Evolutionary conservation across 371 early-diverging fungal genomes (phyloP).

Genomic region (Capniomyces stellatus): DNA sequence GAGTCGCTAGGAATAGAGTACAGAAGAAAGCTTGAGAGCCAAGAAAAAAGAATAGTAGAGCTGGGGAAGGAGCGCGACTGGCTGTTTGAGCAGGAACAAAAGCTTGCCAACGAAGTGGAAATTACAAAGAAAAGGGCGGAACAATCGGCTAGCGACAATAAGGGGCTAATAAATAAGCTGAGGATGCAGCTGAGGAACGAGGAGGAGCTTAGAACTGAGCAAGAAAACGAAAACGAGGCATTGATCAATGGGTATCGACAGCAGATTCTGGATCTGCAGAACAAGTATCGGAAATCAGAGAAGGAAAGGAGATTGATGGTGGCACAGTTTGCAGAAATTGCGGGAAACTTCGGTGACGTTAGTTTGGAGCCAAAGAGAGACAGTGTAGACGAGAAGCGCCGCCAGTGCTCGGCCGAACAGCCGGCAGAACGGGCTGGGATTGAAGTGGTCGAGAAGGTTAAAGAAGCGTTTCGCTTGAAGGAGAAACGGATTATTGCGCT

Average conservation of each 20-base stretch:
- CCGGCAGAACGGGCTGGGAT: too few species aligned
- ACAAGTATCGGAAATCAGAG: not conserved
- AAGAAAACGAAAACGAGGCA: conserved; percentile 1
- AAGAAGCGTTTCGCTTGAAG: too few species aligned
- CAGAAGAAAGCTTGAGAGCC: conserved; percentile 4
- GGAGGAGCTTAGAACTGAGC: conserved; percentile 5
- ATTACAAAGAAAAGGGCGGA: conserved; percentile 7
- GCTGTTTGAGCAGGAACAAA: conserved; percentile 25
- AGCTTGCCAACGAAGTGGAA: conserved; percentile 9
- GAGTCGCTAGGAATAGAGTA: conserved; percentile 8
- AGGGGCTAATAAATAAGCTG: not conserved
- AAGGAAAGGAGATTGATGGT: not conserved
- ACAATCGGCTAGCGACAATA: conserved; percentile 6
- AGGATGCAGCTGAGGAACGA: conserved; percentile 6
- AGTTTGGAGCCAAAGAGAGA: too few species aligned
- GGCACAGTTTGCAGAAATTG: not conserved
- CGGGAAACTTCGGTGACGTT: not conserved
- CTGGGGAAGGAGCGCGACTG: conserved; percentile 28
- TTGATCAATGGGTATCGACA: not conserved
- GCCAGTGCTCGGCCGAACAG: not conserved
- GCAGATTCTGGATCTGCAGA: not conserved
- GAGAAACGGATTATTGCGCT: too few species aligned
- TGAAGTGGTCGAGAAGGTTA: too few species aligned
- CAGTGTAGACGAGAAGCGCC: not conserved
- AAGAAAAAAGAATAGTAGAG: conserved; percentile 16